Evolutionary conservation across 768 basidiomycete species (phyloP).

Genomic region (Sarcodon aspratus): DNA sequence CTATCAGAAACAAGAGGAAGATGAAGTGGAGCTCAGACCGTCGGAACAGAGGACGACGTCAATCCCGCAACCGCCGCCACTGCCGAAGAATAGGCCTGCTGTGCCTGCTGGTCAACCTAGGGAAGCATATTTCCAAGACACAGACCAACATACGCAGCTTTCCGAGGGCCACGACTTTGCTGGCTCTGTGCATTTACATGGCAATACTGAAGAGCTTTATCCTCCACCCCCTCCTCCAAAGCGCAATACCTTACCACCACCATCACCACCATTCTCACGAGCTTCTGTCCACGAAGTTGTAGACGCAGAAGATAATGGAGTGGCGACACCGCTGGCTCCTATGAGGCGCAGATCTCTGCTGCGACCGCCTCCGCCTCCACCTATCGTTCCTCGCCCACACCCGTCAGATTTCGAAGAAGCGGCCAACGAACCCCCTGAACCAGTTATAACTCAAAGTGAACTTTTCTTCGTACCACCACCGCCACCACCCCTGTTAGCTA

Average conservation of each 20-base stretch:
- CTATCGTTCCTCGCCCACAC: slow-evolving; percentile 1
- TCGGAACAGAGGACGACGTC: no score
- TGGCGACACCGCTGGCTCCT: slow-evolving; percentile 5
- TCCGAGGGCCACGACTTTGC: background rate
- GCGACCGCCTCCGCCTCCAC: slow-evolving; percentile 4
- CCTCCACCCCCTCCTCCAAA: slow-evolving; percentile 1
- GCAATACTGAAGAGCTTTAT: background rate
- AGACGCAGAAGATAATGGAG: background rate
- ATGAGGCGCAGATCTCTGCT: slow-evolving; percentile 4
- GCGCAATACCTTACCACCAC: background rate
- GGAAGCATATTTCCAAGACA: no score
- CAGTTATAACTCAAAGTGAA: background rate
- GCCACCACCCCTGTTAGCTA: slow-evolving; percentile 2
- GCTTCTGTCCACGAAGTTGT: slow-evolving; percentile 1
- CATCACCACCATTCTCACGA: slow-evolving; percentile 4
- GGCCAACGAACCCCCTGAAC: background rate
- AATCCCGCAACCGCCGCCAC: no score
- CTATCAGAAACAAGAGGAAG: no score
- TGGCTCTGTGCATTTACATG: background rate
- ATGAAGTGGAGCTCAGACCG: no score
- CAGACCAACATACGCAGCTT: no score
- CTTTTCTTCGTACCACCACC: background rate
- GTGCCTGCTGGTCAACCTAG: no score
- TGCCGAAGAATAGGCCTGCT: no score
- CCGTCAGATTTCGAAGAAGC: slow-evolving; percentile 1